Conservation (phyloP, 495 filamentous ascomycete species). For the Astrocystis sublimbata region DNA sequence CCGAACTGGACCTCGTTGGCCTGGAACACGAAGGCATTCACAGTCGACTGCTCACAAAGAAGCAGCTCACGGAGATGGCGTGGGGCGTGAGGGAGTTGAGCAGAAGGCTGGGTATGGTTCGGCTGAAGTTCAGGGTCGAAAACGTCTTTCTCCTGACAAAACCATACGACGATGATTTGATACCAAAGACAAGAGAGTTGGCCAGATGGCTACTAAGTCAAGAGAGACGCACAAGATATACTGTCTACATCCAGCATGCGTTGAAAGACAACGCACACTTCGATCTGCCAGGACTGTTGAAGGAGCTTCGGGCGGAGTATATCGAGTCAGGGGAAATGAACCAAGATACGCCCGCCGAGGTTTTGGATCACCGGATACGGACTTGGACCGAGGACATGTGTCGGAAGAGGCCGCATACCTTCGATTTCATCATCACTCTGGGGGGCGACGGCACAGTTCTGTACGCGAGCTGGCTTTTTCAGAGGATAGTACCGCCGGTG, state of each 20-base stretch:
- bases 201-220: conserved; percentile 82
- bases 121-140: conserved; percentile 75
- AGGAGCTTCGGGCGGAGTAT: conserved; percentile 38
- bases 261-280: conserved; percentile 70
- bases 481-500: conserved; percentile 92
- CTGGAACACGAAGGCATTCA: conserved; percentile 36
- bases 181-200: conserved; percentile 74
- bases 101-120: conserved; percentile 77
- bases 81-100: conserved; percentile 90
- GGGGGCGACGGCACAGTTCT: conserved; percentile 97
- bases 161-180: conserved; percentile 77
- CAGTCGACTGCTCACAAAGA: conserved; percentile 77
- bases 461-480: conserved; percentile 95
- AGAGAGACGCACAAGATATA: conserved; percentile 67
- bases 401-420: conserved; percentile 72
- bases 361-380: conserved; percentile 60
- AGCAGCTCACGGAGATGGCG: conserved; percentile 91
- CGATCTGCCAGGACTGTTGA: conserved; percentile 63
- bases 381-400: conserved; percentile 86
- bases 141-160: conserved; percentile 90
- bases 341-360: conserved; percentile 47
- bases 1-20: conserved; percentile 31
- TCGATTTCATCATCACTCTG: conserved; percentile 91
- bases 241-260: conserved; percentile 77
- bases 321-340: conserved; percentile 24